Base-by-base conservation (phyloP, 2,329 filamentous ascomycete genomes). In the Cladosporium sp. region DNA sequence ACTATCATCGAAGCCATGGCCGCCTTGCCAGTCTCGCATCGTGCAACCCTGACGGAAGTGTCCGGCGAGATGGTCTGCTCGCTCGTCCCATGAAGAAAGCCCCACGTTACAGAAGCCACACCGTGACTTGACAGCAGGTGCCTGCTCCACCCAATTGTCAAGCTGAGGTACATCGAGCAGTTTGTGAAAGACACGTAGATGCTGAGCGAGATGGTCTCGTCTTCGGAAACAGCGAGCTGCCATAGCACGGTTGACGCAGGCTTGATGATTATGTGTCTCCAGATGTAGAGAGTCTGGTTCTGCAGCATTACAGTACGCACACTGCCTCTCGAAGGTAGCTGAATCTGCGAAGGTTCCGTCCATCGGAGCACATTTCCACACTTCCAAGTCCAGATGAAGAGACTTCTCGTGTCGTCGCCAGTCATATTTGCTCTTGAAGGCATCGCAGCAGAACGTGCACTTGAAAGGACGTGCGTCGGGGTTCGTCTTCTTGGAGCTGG, bases 361-460 rank as follows among this genome's bases (percentile, higher is more conserved):
- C 18, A 10, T 30, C 3, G 62, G 53, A 21, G 62, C 62, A 26
- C 62, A 64, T 36, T 25, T 48, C 51, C 53, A 64, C 8, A 49
- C 46, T 18, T 64, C 62, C n/a, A 64, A 39, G 10, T 57, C 53
- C 5, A 64, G 53, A 28, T 64, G 62, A 14, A 64, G 54, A 6
- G 62, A 64, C 32, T 64, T 64, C 8, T 64, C 62, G 28, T 64
- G 62, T 5, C 62, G 53, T 39, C 53, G 53, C 62, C 62, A 64
- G 54, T 64, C 62, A n/a, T 64, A 64, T 23, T 64, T 64, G 43
- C 39, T 49, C n/a, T 64, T 64, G 62, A 64, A 64, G 5, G 62
- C 39, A 28, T 64, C 62, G 14, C 53, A 58, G 18, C 62, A 64
- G 23, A 64, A 64, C 7, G 62, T 64, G 28, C 62, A 64, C 34